phyloP scores from a whole-genome alignment of 2,329 filamentous ascomycete species.

The Aureobasidium vineae region DNA sequence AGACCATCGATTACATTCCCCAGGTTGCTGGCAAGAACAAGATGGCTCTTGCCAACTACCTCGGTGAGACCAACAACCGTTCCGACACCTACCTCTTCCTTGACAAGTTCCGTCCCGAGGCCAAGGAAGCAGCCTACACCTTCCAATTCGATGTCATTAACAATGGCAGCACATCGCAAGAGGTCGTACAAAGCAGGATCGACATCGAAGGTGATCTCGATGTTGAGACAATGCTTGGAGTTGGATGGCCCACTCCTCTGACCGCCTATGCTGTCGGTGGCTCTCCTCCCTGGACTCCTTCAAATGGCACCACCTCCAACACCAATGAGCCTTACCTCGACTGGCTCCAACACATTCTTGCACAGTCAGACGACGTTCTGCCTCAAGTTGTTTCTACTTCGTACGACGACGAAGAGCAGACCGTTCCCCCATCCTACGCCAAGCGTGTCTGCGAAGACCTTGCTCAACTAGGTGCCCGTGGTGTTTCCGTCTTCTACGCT shows the following conservation, averaged over 20 bases:
- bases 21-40: slow-evolving; percentile 45
- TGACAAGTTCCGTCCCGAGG: slow-evolving; percentile 53
- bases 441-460: slow-evolving; percentile 62
- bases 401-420: slow-evolving; percentile 67
- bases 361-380: slow-evolving; percentile 52
- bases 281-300: slow-evolving; percentile 53
- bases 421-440: slow-evolving; percentile 60
- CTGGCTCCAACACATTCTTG: slow-evolving; percentile 60
- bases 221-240: slow-evolving; percentile 58
- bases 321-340: slow-evolving; percentile 68
- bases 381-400: slow-evolving; percentile 64
- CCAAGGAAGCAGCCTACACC: slow-evolving; percentile 47
- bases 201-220: slow-evolving; percentile 63
- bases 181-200: slow-evolving; percentile 39
- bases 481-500: slow-evolving; percentile 63
- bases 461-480: slow-evolving; percentile 64
- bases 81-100: slow-evolving; percentile 60
- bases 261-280: slow-evolving; percentile 62
- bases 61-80: slow-evolving; percentile 51
- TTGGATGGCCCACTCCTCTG: slow-evolving; percentile 56
- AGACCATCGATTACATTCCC: slow-evolving; percentile 54
- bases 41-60: slow-evolving; percentile 50
- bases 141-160: slow-evolving; percentile 61
- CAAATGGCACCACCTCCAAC: slow-evolving; percentile 49
- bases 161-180: slow-evolving; percentile 52